Base-by-base conservation (phyloP, 1,139 yeast genomes). In the Nadsonia starkeyi-henricii region DNA sequence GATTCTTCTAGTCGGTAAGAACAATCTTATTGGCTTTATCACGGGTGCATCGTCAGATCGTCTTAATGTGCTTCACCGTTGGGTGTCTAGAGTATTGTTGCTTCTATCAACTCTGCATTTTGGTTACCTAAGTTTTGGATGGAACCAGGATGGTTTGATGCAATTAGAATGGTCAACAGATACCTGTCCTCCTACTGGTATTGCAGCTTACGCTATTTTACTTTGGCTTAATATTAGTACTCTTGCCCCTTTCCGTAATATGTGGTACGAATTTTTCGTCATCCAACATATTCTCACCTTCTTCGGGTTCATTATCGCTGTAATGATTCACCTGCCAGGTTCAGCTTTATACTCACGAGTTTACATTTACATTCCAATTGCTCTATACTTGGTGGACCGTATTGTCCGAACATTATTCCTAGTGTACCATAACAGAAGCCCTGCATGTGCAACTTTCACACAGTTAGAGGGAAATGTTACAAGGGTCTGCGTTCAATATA, bases 181-280 rank as follows among this genome's bases (percentile, higher is more conserved):
- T 45, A 42, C 41, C 3, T 45, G 26, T 20, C 41, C 41, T 30
- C 48, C 41, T 20, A 49, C 30, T 19, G 55, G 55, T 1, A 43
- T 53, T 15, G 53, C 48, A 2, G 53, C 54, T n/a, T 53, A 46
- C 45, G 48, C 42, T 13, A 30, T 51, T 21, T 47, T 53, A 7
- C 39, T 48, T 26, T 53, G 55, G 55, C 48, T 51, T 15, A 33
- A 51, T 18, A 20, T 49, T 9, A 49, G 55, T 2, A 36, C 47
- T 2, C 43, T 51, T 17, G 44, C 47, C 1, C 55, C 55, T 2
- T 44, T 53, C 23, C 20, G 55, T 42, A 49, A 50, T 36, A 37
- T 52, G 43, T 26, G 51, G 20, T 50, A 53, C 43, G 53, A 52
- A 41, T 49, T 53, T 28, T 53, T 53, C 42, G 52, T 53, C 21